Conservation (phyloP, 805 yeast genomes). For the Metahyphopichia silvanorum region DNA sequence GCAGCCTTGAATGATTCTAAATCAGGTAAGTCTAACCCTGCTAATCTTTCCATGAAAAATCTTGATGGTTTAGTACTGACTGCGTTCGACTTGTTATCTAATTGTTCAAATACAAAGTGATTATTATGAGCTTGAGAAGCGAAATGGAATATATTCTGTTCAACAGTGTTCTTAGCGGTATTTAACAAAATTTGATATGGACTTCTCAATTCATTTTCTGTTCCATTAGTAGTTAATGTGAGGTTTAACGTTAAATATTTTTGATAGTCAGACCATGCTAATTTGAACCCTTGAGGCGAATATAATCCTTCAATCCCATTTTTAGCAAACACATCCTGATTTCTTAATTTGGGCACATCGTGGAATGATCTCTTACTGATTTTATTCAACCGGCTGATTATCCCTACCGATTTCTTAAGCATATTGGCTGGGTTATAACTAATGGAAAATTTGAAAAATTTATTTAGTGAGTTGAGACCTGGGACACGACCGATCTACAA, state of each 20-base stretch:
- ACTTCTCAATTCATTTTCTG: constrained; percentile 70
- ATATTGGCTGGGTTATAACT: too few species aligned
- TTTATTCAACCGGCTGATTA: too few species aligned
- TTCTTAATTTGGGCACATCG: constrained; percentile 56
- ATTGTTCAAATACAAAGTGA: constrained; percentile 79
- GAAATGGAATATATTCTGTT: constrained; percentile 72
- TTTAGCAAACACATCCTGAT: constrained; percentile 32
- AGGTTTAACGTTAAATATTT: constrained; percentile 56
- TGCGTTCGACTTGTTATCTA: constrained; percentile 33
- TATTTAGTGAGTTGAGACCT: too few species aligned
- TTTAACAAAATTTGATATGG: constrained; percentile 70
- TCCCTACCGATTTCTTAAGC: too few species aligned
- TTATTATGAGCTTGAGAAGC: constrained; percentile 93
- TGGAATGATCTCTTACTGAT: constrained; percentile 46
- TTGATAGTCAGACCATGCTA: constrained; percentile 84
- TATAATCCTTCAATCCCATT: constrained; percentile 65
- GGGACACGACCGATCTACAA: too few species aligned
- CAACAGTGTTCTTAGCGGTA: constrained; percentile 63
- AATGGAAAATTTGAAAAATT: too few species aligned
- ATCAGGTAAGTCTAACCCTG: constrained; percentile 28
- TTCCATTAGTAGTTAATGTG: constrained; percentile 67
- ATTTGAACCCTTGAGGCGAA: constrained; percentile 60
- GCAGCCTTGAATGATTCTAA: constrained; percentile 51
- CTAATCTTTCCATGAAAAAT: constrained; percentile 34
- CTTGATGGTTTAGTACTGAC: constrained; percentile 34